Conservation (phyloP, 768 basidiomycete genomes). For the Hemileccinum rubropunctum region DNA sequence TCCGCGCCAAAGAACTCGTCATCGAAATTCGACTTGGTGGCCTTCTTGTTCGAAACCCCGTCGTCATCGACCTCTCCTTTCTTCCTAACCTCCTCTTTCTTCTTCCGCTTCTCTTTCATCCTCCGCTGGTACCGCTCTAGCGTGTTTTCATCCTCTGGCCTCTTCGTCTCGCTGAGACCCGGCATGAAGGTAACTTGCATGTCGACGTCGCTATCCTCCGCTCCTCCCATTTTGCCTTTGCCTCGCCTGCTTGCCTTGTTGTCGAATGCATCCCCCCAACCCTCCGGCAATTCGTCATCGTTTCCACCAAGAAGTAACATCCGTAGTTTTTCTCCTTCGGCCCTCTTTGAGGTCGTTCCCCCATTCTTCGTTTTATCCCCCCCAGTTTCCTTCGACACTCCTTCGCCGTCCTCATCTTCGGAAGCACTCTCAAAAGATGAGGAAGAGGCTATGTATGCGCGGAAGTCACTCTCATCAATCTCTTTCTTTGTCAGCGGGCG, state of each 20-base stretch:
- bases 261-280: constrained; percentile 60
- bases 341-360: constrained; percentile 34
- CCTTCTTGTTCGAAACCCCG: constrained; percentile 12
- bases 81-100: constrained; percentile 64
- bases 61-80: constrained; percentile 24
- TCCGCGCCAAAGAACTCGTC: constrained; percentile 79
- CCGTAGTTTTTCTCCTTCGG: constrained; percentile 70
- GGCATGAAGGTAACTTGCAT: constrained; percentile 97
- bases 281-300: constrained; percentile 74
- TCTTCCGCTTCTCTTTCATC: constrained; percentile 84
- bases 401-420: constrained; percentile 26
- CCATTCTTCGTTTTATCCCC: constrained; percentile 8
- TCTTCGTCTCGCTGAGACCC: constrained; percentile 59
- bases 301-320: constrained; percentile 66
- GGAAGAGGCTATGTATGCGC: constrained; percentile 69
- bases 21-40: constrained; percentile 9
- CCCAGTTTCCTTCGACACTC: constrained; percentile 2
- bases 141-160: constrained; percentile 74
- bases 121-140: constrained; percentile 88
- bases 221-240: constrained; percentile 10
- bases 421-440: constrained; percentile 60
- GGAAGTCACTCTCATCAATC: constrained; percentile 90
- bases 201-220: constrained; percentile 53
- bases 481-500: constrained; percentile 78
- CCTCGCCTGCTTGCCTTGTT: constrained; percentile 8